phyloP scores from a whole-genome alignment of 2,329 filamentous ascomycete species.

The Waltergamsia citrina region DNA sequence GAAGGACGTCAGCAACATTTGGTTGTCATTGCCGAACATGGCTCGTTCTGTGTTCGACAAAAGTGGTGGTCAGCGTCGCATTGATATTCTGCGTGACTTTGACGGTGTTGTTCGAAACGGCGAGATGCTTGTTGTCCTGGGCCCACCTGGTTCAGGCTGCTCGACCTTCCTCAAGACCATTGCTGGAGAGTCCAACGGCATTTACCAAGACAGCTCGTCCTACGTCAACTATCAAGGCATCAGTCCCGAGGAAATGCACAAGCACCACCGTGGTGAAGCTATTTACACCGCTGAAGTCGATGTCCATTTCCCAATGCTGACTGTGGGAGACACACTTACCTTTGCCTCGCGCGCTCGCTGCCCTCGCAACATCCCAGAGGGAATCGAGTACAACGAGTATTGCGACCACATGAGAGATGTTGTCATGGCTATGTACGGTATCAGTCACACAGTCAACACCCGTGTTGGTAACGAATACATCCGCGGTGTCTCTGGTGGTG shows the following conservation, averaged over 20 bases:
- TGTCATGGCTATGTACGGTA: conserved; percentile 44
- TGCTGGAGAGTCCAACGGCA: conserved; percentile 53
- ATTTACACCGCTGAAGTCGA: conserved; percentile 61
- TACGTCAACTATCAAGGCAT: conserved; percentile 57
- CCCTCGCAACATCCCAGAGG: conserved; percentile 35
- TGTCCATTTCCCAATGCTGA: conserved; percentile 49
- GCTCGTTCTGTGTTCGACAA: background rate
- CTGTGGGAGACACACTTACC: conserved; percentile 50
- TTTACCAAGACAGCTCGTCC: conserved; percentile 46
- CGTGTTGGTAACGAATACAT: conserved; percentile 44
- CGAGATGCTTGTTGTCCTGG: conserved; percentile 48
- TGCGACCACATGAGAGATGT: conserved; percentile 40
- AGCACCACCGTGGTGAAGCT: conserved; percentile 45
- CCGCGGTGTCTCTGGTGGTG: conserved; percentile 41
- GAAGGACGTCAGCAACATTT: conserved; percentile 21
- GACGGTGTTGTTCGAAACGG: conserved; percentile 43
- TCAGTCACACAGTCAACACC: conserved; percentile 44
- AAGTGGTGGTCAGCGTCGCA: conserved; percentile 17
- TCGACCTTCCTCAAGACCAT: conserved; percentile 54
- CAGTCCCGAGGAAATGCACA: conserved; percentile 47
- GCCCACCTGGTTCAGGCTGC: conserved; percentile 47
- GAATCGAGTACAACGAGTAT: conserved; percentile 29
- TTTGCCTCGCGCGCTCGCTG: conserved; percentile 49
- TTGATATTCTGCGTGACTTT: conserved; percentile 40
- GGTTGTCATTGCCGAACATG: conserved; percentile 13